phyloP scores from a whole-genome alignment of 495 filamentous ascomycete species.

The Annulohypoxylon maeteangense region DNA sequence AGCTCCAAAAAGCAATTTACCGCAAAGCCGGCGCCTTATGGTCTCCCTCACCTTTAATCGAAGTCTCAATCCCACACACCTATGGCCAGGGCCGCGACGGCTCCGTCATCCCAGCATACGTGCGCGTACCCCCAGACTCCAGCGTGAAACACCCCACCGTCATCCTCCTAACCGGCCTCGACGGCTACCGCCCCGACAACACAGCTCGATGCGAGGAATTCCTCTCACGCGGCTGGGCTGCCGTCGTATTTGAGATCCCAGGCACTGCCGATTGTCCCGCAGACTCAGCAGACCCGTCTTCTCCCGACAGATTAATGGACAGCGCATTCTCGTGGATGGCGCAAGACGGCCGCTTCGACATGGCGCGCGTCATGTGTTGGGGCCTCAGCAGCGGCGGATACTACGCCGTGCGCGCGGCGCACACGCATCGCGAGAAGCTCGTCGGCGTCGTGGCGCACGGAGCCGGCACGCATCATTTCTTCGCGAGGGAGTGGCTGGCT shows the following conservation, averaged over 20 bases:
- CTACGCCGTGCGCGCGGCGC: constrained; percentile 78
- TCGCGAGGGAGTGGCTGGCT: constrained; percentile 71
- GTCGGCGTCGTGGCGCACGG: constrained; percentile 75
- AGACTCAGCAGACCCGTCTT: constrained; percentile 60
- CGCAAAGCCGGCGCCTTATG: constrained; percentile 67
- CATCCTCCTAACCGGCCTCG: constrained; percentile 78
- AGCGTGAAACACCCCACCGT: constrained; percentile 64
- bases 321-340: constrained; percentile 75
- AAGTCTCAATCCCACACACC: constrained; percentile 70
- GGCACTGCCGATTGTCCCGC: constrained; percentile 84
- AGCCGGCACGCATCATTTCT: constrained; percentile 77
- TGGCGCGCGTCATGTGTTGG: constrained; percentile 72
- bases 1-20: constrained; percentile 72
- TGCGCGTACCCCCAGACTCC: constrained; percentile 62
- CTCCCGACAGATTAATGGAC: constrained; percentile 68
- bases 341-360: constrained; percentile 67
- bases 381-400: constrained; percentile 79
- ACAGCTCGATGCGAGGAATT: constrained; percentile 76
- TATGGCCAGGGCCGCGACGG: constrained; percentile 61
- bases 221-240: constrained; percentile 67
- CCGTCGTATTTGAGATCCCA: constrained; percentile 76
- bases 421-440: constrained; percentile 71
- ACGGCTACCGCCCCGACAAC: constrained; percentile 83
- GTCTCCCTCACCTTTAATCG: constrained; percentile 63
- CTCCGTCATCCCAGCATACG: constrained; percentile 70